phyloP scores from a whole-genome alignment of 2,329 filamentous ascomycete species.

The Aspergillus neoniger region DNA sequence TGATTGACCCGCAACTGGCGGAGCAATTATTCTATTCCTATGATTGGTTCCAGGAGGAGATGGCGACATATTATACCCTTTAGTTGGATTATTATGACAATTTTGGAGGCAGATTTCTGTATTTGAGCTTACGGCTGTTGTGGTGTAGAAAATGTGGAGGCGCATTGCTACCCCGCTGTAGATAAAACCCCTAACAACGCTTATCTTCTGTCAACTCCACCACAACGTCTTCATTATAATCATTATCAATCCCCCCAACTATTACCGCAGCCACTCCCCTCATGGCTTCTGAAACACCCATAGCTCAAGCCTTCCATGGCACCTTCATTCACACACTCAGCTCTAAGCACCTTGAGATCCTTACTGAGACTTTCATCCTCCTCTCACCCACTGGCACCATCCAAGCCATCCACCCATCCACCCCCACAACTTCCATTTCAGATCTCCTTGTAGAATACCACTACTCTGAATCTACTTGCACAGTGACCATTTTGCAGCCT shows the following conservation, averaged over 20 bases:
- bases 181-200: not conserved
- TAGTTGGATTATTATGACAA: constrained; percentile 15
- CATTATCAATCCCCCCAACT: constrained; percentile 12
- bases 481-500: constrained; percentile 30
- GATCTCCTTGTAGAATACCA: constrained; percentile 27
- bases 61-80: constrained; percentile 43
- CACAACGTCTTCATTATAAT: not conserved
- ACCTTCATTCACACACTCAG: constrained; percentile 36
- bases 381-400: constrained; percentile 35
- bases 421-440: constrained; percentile 24
- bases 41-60: constrained; percentile 44
- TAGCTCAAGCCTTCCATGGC: constrained; percentile 38
- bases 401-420: constrained; percentile 27
- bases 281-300: constrained; percentile 16
- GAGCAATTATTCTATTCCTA: constrained; percentile 42
- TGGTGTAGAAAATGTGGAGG: not conserved
- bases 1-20: constrained; percentile 39
- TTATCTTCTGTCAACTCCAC: constrained; percentile 12
- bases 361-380: constrained; percentile 36
- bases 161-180: constrained; percentile 6
- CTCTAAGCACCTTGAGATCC: constrained; percentile 30
- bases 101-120: not conserved
- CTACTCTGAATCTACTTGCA: constrained; percentile 28
- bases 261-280: not conserved
- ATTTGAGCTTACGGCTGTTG: constrained; percentile 3